Base-by-base conservation (phyloP, 2,329 filamentous ascomycete species). In the Trichoderma koningiopsis region DNA sequence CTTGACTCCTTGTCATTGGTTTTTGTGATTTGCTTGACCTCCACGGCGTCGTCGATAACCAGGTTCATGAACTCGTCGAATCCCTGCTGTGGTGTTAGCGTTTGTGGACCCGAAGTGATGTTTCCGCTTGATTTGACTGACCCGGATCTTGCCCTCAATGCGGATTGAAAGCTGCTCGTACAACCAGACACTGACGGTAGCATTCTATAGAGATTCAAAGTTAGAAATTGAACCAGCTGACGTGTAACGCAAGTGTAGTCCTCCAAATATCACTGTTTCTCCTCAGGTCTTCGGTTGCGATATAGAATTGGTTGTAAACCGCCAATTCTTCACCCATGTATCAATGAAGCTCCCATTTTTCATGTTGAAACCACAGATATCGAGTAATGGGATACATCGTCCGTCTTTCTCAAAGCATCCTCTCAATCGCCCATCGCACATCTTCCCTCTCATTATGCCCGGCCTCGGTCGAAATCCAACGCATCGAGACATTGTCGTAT, bases 31-130 rank as follows among this genome's bases (percentile, higher is more conserved):
- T 93, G 88, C 80, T 91, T 92, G 56, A 99, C 94, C 82, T 98
- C 95, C 69, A 97, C 89, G 35, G 96, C 96, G 75, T 99, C 94
- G 77, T 99, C 96, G 73, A 97, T 88, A 49, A 98, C 96, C 61
- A 99, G 85, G 83, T 99, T 99, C 94, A 99, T 97, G 83, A 98
- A 99, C 81, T 99, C 96, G 79, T 99, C 96, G 74, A 99, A 99
- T 16, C 96, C 94, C 94, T 97, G 5, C 16, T n/a, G 49, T 24
- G 7, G 27, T 19, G 27, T 52, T 22, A 31, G 35, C 29, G 33
- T 11, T 3, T 1, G 22, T 5, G n/a, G 5, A 2, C 16, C 4
- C 22, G 2, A 24, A n/a, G 3, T 14, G 37, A n/a, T 16, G 13
- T n/a, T 4, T n/a, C 29, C 5, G 19, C 43, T 59, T 37, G 14